phyloP scores from a whole-genome alignment of 306 rosid species.

The Corylus heterophylla region DNA sequence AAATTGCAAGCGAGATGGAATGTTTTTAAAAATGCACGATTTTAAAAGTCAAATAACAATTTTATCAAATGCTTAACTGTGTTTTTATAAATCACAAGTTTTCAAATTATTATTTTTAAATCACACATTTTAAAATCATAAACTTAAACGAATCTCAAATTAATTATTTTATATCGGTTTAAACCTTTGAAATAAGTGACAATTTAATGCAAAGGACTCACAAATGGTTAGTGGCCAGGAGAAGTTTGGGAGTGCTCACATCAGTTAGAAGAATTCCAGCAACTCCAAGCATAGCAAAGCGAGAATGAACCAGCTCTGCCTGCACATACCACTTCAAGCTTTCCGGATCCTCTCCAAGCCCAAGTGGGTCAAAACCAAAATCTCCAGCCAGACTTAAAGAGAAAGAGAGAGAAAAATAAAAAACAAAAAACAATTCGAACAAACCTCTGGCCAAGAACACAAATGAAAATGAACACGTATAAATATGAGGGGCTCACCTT shows the following conservation, averaged over 20 bases:
- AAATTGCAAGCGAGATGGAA: too few species aligned
- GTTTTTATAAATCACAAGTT: too few species aligned
- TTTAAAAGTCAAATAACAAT: too few species aligned
- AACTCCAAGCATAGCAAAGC: constrained; percentile 92
- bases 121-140: too few species aligned
- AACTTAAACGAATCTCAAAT: too few species aligned
- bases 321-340: constrained; percentile 96
- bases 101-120: too few species aligned
- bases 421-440: not conserved
- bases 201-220: not conserved
- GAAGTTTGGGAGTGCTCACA: constrained; percentile 45
- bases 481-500: constrained; percentile 52
- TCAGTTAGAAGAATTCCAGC: constrained; percentile 88
- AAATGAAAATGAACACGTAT: not conserved
- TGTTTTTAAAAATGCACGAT: too few species aligned
- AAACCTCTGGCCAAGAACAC: not conserved
- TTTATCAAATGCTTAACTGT: too few species aligned
- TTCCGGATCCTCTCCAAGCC: constrained; percentile 85
- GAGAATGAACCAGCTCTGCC: constrained; percentile 86
- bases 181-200: too few species aligned
- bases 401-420: not conserved
- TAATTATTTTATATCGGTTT: too few species aligned
- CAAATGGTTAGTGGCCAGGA: not conserved
- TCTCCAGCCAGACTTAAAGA: constrained; percentile 71
- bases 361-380: constrained; percentile 95